A percentile compares a stretch with the other conserved stretches of the same genome.
These are phyloP conservation scores for Cyclostephanos tholiformis DNA, from an alignment of 108 stramenopile genomes.

Conservation along the genomic window DNA sequence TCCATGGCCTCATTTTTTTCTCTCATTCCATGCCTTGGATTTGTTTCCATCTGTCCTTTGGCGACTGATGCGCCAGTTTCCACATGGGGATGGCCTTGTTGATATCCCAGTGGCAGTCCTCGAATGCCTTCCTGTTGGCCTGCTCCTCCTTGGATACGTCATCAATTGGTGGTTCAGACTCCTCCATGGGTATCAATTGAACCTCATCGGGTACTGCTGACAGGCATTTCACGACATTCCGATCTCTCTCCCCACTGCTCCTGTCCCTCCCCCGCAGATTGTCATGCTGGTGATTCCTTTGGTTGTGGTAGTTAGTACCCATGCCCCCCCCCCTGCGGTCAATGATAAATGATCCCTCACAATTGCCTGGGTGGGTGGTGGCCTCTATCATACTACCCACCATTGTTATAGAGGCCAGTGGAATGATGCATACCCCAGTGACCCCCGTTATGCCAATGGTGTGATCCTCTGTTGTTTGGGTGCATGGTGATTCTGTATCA, in stretches of 20 bases:
- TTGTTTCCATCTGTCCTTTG: neutral
- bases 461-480: neutral
- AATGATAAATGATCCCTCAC: neutral
- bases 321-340: neutral
- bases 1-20: neutral
- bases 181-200: neutral
- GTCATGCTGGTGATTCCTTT: neutral
- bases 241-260: neutral
- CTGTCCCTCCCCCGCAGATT: neutral
- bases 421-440: neutral
- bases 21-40: neutral
- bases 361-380: neutral
- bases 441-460: neutral
- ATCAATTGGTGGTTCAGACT: neutral
- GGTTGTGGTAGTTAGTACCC: neutral
- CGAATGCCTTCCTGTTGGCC: slow-evolving; percentile 4
- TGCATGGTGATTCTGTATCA: neutral
- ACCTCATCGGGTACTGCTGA: too few relatives aligned
- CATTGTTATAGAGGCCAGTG: neutral
- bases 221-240: too few relatives aligned
- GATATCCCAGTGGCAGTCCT: slow-evolving; percentile 1
- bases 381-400: neutral
- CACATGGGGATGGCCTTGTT: neutral
- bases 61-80: slow-evolving; percentile 3
- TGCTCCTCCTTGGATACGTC: neutral